Evolutionary conservation across 1,284 basidiomycete genomes (phyloP), one percentile per base, ranked within the genome.

Genomic region (Heterobasidion irregulare): DNA sequence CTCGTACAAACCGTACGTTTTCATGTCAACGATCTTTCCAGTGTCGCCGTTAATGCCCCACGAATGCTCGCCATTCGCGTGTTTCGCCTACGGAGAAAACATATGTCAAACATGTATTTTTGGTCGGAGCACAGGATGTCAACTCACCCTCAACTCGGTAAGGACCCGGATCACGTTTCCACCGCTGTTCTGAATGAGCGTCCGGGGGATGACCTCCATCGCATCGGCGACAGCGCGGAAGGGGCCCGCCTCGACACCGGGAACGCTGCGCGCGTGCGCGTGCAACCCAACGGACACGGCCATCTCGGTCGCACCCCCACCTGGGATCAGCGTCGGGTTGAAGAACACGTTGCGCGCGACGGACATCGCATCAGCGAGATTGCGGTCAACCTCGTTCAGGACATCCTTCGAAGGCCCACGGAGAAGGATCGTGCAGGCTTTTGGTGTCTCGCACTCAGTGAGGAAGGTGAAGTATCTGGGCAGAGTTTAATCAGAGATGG

Each of bases 361-460:
- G 26, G 89, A 85, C 92, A 99, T 98, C 46, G 96, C 96, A 64
- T 99, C 97, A 0, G 94, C 94, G 34, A 99, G 80, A 73, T 99
- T 99, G 50, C 95, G 84, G 72, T 99, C 96, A 64, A 98, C 92
- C 74, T 99, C 96, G 72, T 98, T 97, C 47, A 99, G 78, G 64
- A 99, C 94, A 67, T 99, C 96, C 72, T 99, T 99, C 7, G 92
- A 96, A 0, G 96, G 96, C 1, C 96, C 96, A 46, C 96, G 93
- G n/a, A 99, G 87, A 53, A 99, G 82, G 71, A 99, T 95, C 8
- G 96, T 98, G 79, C 96, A 99, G 2, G 97, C 96, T 74, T 98
- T 98, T 34, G 96, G 96, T n/a, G 82, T 78, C 49, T 77, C 76
- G 77, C 97, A 99, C 68, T 94, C 84, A 41, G 92, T 93, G 55